Percentiles rank a stretch among this genome's conserved stretches.
phyloP scores from a whole-genome alignment of 1,284 basidiomycete genomes.

The Irpex lacteus region DNA sequence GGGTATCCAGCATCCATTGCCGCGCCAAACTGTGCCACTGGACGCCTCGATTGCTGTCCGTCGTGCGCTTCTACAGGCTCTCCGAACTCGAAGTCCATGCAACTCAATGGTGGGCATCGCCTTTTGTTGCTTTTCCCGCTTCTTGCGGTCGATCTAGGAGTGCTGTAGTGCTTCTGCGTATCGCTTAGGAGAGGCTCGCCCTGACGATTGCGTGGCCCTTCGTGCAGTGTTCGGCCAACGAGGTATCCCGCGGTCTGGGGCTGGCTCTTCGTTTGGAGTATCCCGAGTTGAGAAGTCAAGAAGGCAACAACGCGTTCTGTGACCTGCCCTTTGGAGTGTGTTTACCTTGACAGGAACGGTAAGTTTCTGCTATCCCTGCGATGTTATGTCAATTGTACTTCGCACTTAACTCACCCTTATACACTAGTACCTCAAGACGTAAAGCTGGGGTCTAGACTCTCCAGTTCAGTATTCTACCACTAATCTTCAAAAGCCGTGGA shows the following conservation, averaged over 20 bases:
- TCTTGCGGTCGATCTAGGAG: neutral
- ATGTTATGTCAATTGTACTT: neutral
- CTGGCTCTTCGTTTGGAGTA: neutral
- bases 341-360: neutral
- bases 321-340: neutral
- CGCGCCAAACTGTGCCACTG: neutral
- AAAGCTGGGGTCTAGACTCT: neutral
- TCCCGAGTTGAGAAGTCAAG: neutral
- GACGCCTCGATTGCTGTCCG: neutral
- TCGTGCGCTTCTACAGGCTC: neutral
- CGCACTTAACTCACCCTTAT: neutral
- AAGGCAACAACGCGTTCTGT: neutral
- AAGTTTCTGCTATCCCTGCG: neutral
- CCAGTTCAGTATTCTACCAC: too few species aligned
- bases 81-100: neutral
- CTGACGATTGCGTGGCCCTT: neutral
- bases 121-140: neutral
- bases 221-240: neutral
- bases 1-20: neutral
- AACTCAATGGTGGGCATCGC: neutral
- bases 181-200: neutral
- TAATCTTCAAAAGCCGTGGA: neutral
- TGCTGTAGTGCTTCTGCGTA: too few species aligned
- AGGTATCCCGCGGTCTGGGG: neutral
- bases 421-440: neutral